Conservation (phyloP, 2,329 filamentous ascomycete species). For the Aureobasidium namibiae region DNA sequence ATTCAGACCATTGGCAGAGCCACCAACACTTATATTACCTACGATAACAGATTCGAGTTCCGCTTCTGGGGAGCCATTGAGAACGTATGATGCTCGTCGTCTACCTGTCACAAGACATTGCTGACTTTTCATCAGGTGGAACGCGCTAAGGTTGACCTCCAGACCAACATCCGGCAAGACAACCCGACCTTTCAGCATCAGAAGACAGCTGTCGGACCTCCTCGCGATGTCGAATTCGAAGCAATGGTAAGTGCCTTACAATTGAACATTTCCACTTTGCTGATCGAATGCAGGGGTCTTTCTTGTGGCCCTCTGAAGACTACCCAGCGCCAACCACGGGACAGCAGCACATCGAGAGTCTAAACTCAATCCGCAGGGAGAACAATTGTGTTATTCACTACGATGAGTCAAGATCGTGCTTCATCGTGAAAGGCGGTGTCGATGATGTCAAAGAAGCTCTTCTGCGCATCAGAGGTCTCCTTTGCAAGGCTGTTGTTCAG, state of each 20-base stretch:
- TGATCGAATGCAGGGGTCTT: conserved; percentile 17
- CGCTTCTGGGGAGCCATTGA: background rate
- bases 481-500: conserved; percentile 29
- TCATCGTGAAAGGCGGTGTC: conserved; percentile 25
- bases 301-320: conserved; percentile 39
- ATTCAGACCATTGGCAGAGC: background rate
- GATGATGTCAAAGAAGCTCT: conserved; percentile 24
- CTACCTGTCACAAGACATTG: background rate
- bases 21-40: background rate
- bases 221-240: background rate
- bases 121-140: background rate
- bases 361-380: conserved; percentile 37
- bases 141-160: background rate
- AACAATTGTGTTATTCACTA: conserved; percentile 34
- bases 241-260: background rate
- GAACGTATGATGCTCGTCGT: background rate
- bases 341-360: conserved; percentile 29
- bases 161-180: background rate
- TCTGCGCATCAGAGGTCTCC: conserved; percentile 28
- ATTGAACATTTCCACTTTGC: background rate
- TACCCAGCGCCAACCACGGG: conserved; percentile 34
- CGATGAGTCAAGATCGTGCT: conserved; percentile 21
- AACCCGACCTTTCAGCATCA: background rate
- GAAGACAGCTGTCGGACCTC: background rate
- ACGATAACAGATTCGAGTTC: background rate